These are phyloP conservation scores for Choricystis sp. DNA, from an alignment of 139 green algal genomes.

Conservation along the genomic window DNA sequence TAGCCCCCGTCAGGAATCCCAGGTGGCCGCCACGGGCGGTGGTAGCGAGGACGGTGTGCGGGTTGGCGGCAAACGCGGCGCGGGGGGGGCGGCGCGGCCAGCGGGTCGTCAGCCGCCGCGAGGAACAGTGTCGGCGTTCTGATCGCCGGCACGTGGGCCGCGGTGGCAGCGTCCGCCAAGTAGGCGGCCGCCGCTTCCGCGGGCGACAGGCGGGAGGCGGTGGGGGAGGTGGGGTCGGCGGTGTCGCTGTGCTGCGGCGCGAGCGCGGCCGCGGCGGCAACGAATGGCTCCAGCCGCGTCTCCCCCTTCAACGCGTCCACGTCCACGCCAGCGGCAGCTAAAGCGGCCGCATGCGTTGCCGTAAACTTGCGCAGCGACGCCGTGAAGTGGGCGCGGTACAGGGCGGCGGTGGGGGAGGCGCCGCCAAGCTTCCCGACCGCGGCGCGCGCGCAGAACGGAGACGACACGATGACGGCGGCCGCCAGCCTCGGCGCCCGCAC, in stretches of 20 bases:
- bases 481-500: neutral
- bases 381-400: neutral
- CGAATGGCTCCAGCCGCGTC: neutral
- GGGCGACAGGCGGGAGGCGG: too few species aligned
- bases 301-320: neutral
- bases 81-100: neutral
- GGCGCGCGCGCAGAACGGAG: neutral
- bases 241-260: too few species aligned
- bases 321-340: neutral
- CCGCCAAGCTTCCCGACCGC: neutral
- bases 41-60: constrained; percentile 19
- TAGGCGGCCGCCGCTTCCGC: too few species aligned
- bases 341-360: neutral
- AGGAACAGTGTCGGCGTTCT: neutral
- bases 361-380: neutral
- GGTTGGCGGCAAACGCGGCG: constrained; percentile 17
- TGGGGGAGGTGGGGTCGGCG: too few species aligned
- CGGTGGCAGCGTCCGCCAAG: neutral
- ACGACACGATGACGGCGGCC: neutral
- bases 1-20: constrained; percentile 12
- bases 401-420: too few species aligned
- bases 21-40: constrained; percentile 25
- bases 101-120: neutral
- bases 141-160: neutral
- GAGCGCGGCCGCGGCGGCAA: neutral